phyloP scores from a whole-genome alignment of 768 basidiomycete species.

The Thelephora aurantiotincta region DNA sequence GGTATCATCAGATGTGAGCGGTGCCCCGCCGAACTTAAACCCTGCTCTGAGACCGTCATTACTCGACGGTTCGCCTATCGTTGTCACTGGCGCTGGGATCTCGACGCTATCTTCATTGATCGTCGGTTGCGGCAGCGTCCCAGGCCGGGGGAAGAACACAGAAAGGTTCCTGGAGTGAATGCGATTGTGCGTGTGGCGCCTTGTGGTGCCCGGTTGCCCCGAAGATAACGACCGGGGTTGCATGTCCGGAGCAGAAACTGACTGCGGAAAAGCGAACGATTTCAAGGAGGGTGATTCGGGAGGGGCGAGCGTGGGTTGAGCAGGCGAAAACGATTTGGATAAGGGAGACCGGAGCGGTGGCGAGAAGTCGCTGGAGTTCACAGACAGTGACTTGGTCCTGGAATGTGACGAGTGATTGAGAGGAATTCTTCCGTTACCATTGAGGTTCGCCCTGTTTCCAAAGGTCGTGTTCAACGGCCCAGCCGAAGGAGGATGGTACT shows the following conservation, averaged over 20 bases:
- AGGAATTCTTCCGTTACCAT: background rate
- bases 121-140: constrained; percentile 38
- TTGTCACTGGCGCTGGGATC: constrained; percentile 25
- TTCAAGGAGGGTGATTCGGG: background rate
- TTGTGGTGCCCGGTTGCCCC: constrained; percentile 11
- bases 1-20: constrained; percentile 20
- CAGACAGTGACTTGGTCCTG: background rate
- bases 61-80: background rate
- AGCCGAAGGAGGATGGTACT: constrained; percentile 13
- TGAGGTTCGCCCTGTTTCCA: background rate
- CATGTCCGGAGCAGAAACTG: constrained; percentile 3
- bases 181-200: constrained; percentile 40
- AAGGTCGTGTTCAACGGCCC: constrained; percentile 18
- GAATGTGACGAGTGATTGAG: background rate
- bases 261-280: background rate
- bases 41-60: constrained; percentile 33
- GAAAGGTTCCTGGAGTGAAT: constrained; percentile 88
- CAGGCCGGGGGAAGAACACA: constrained; percentile 80
- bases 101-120: constrained; percentile 59
- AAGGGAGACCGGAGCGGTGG: background rate
- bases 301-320: background rate
- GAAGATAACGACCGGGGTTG: background rate
- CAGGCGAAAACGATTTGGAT: background rate
- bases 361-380: background rate
- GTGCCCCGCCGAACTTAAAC: constrained; percentile 54